A percentile compares a stretch with the other conserved stretches of the same genome.
These are phyloP conservation scores for Xylariaceae sp. DNA, from an alignment of 2,329 filamentous ascomycete species.

Conservation along the genomic window DNA sequence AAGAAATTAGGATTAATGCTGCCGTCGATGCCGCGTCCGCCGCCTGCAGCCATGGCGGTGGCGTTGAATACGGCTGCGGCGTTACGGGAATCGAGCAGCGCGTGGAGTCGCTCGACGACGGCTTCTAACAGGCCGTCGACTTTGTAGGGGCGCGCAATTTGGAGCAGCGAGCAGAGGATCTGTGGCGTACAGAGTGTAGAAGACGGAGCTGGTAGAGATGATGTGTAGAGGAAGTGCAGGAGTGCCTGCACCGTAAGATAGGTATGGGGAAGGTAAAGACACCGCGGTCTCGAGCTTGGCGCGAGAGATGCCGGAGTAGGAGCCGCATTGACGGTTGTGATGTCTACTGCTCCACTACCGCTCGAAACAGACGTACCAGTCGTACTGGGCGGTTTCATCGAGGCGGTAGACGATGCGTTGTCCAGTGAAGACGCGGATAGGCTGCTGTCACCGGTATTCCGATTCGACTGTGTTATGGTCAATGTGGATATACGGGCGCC, in stretches of 20 bases:
- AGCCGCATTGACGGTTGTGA: constrained; percentile 48
- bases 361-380: constrained; percentile 42
- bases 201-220: constrained; percentile 69
- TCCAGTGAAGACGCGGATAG: constrained; percentile 41
- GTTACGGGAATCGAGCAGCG: constrained; percentile 85
- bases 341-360: constrained; percentile 37
- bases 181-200: constrained; percentile 86
- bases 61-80: constrained; percentile 97
- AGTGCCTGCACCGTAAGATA: constrained; percentile 83
- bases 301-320: constrained; percentile 53
- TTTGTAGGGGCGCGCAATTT: constrained; percentile 88
- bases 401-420: constrained; percentile 33
- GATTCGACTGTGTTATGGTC: constrained; percentile 71
- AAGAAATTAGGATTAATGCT: constrained; percentile 59
- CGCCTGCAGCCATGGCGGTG: constrained; percentile 93
- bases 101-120: constrained; percentile 84
- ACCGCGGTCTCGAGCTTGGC: constrained; percentile 68
- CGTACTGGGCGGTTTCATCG: constrained; percentile 41
- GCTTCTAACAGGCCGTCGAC: constrained; percentile 89
- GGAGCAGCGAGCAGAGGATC: constrained; percentile 89
- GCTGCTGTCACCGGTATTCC: constrained; percentile 45
- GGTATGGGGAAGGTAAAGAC: constrained; percentile 90
- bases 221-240: constrained; percentile 90
- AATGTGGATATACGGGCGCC: constrained; percentile 72
- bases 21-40: constrained; percentile 75